These are phyloP conservation scores for Cytospora piceicola DNA, from an alignment of 2,329 filamentous ascomycete genomes.

Conservation along the genomic window DNA sequence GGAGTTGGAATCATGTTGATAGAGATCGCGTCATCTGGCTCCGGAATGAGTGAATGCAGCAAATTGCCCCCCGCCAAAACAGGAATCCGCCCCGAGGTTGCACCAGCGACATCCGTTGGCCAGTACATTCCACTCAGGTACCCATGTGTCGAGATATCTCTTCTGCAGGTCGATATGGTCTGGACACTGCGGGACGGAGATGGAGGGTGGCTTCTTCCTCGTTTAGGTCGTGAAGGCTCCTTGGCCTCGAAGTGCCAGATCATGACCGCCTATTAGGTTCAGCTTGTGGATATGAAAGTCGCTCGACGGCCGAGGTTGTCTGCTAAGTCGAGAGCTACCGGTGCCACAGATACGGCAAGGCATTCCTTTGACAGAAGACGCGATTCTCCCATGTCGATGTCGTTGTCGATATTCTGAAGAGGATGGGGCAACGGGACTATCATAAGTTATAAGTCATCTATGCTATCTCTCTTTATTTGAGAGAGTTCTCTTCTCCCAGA, in stretches of 20 bases:
- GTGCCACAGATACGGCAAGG: not conserved
- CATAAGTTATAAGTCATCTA: not conserved
- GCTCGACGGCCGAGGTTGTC: not conserved
- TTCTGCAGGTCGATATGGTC: not conserved
- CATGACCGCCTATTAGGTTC: not conserved
- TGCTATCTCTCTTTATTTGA: not conserved
- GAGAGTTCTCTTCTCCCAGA: not conserved
- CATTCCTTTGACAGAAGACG: constrained; percentile 3
- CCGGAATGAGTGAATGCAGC: constrained; percentile 31
- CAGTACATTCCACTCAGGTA: constrained; percentile 1
- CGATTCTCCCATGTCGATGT: constrained; percentile 15
- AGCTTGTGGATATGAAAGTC: not conserved
- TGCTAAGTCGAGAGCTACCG: not conserved
- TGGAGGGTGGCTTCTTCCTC: not conserved
- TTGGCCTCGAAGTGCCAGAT: not conserved
- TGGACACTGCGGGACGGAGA: not conserved
- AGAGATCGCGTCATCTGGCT: constrained; percentile 27
- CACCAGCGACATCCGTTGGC: constrained; percentile 6
- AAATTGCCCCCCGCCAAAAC: constrained; percentile 22
- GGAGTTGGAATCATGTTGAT: constrained; percentile 26
- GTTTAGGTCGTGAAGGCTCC: not conserved
- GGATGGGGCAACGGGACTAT: not conserved
- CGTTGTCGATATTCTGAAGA: not conserved
- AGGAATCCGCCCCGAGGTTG: constrained; percentile 36
- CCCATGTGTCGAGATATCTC: not conserved